Base-by-base conservation (phyloP, 148 eudicot species). In the Simmondsia chinensis region DNA sequence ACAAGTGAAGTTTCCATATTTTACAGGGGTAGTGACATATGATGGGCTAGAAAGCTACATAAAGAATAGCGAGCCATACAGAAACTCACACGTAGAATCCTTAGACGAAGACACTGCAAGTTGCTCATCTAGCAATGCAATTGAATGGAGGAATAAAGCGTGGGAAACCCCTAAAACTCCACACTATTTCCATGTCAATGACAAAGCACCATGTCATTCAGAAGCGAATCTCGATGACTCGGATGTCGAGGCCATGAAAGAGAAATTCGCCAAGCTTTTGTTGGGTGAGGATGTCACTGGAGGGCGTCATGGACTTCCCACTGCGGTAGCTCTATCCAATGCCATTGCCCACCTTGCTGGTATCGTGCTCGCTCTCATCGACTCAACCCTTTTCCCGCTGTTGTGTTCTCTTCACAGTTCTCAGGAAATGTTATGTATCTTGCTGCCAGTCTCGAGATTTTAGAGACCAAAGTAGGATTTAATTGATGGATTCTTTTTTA, bases 231-330 rank as follows among this genome's bases (percentile, higher is more conserved):
- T n/a, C n/a, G n/a, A n/a, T n/a, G n/a, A 55, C 31, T 71, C 82
- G 12, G 96, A 93, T 56, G 60, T 75, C 1, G 84, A 82, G 9
- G 56, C 57, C 8, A 82, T 93, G 83, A 87, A 80, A 59, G 94
- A 86, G 39, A 79, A 63, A 46, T 93, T 80, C 25, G 86, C 94
- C 1, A 82, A 80, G 37, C 74, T 93, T 43, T 61, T 93, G 71
- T 66, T 93, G 20, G 99, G 99, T 32, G 96, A 86, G 47, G 99
- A 93, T 77, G 54, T 75, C 49, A 73, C 83, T 2, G 99, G 99
- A 24, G 99, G 99, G 14, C 15, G 60, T 29, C 72, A 77, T 25
- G 99, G 89, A 31, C 33, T 69, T 29, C 48, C 79, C 41, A 57
- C 79, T 52, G 89, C 99, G 18, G 53, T 80, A 26, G 87, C 91